These are phyloP conservation scores for Macrophomina pseudophaseolina DNA, from an alignment of 2,329 filamentous ascomycete species.

Conservation along the genomic window DNA sequence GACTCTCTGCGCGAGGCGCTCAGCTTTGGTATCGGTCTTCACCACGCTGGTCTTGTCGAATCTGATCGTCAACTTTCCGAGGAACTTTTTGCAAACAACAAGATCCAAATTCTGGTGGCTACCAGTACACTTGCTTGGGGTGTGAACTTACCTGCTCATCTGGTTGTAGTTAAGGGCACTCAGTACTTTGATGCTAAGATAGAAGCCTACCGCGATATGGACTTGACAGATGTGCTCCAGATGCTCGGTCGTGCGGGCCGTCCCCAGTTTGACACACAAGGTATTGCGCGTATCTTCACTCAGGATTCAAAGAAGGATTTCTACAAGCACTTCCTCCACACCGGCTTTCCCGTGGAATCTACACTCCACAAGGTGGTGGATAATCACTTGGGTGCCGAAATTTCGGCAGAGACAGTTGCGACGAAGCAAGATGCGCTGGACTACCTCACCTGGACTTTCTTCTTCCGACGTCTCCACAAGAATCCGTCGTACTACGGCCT, in stretches of 20 bases:
- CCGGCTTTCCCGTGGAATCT: slow-evolving; percentile 96
- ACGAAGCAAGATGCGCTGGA: slow-evolving; percentile 97
- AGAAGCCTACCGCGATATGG: slow-evolving; percentile 98
- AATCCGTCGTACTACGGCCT: slow-evolving; percentile 98
- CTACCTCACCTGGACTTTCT: slow-evolving; percentile 99
- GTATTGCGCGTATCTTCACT: slow-evolving; percentile 96
- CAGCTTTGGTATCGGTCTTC: slow-evolving; percentile 94
- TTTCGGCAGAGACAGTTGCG: slow-evolving; percentile 88
- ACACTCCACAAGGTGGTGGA: slow-evolving; percentile 95
- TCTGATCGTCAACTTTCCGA: slow-evolving; percentile 90
- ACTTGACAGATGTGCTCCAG: slow-evolving; percentile 94
- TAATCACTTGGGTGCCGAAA: slow-evolving; percentile 94
- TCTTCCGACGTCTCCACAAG: slow-evolving; percentile 96
- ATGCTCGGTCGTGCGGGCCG: slow-evolving; percentile 96
- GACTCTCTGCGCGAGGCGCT: slow-evolving; percentile 91
- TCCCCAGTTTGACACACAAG: slow-evolving; percentile 94
- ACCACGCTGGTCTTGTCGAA: slow-evolving; percentile 96
- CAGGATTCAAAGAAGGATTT: slow-evolving; percentile 98
- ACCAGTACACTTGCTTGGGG: slow-evolving; percentile 98
- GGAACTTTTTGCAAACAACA: slow-evolving; percentile 95
- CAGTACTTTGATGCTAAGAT: slow-evolving; percentile 98
- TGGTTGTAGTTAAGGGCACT: slow-evolving; percentile 97
- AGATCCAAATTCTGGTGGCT: slow-evolving; percentile 94
- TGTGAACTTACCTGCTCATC: slow-evolving; percentile 93
- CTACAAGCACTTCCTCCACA: slow-evolving; percentile 99